Conservation (phyloP, 1,284 basidiomycete species). For the Cryptococcus sp. region DNA sequence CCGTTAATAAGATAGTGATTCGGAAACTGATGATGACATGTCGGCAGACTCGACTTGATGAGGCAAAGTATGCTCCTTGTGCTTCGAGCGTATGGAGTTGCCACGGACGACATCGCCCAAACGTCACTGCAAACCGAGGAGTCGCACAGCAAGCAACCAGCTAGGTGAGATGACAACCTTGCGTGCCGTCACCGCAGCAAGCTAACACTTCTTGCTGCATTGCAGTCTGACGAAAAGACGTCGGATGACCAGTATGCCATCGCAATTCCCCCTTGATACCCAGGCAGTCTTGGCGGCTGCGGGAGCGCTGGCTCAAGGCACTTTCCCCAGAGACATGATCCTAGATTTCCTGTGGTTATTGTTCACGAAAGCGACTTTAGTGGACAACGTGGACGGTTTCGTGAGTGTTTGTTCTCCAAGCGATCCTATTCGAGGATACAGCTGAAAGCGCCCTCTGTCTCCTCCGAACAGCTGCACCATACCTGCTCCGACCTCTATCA, state of each 20-base stretch:
- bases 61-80: constrained; percentile 19
- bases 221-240: constrained; percentile 20
- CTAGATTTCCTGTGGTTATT: constrained; percentile 48
- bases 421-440: neutral
- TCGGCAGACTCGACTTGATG: constrained; percentile 17
- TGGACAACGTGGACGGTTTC: constrained; percentile 36
- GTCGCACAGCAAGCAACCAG: constrained; percentile 18
- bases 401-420: constrained; percentile 17
- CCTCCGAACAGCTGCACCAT: neutral
- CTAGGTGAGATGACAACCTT: constrained; percentile 15
- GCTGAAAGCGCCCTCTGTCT: neutral
- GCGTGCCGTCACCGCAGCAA: neutral
- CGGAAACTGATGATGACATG: neutral
- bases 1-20: neutral
- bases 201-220: neutral
- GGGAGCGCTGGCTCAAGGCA: constrained; percentile 12
- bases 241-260: constrained; percentile 7
- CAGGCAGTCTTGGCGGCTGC: constrained; percentile 24
- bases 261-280: constrained; percentile 21
- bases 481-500: constrained; percentile 6
- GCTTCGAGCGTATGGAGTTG: constrained; percentile 34
- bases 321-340: constrained; percentile 24
- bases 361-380: constrained; percentile 24
- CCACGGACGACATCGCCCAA: constrained; percentile 17
- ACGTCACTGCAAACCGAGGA: constrained; percentile 16